Conservation (phyloP, 2,329 filamentous ascomycete genomes). For the Fusarium sp. region DNA sequence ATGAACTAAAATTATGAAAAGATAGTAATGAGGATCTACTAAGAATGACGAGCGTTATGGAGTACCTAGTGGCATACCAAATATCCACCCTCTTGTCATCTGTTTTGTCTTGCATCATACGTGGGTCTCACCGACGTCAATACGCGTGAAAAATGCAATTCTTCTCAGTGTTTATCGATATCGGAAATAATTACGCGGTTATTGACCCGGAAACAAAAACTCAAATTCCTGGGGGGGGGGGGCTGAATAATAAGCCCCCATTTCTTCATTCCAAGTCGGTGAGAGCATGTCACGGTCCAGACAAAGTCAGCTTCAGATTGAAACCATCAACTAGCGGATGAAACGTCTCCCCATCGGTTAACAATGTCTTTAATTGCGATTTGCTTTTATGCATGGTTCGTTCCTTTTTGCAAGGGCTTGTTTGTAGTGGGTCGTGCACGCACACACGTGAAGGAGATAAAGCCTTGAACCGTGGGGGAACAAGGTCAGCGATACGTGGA, state of each 20-base stretch:
- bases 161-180: neutral
- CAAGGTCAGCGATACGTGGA: neutral
- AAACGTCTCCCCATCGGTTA: neutral
- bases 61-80: neutral
- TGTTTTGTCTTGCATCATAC: neutral
- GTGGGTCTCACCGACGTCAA: neutral
- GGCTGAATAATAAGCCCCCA: neutral
- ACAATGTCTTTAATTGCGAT: slow-evolving; percentile 5
- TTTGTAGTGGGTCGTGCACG: neutral
- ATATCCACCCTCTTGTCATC: neutral
- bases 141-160: neutral
- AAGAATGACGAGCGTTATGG: neutral
- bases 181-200: neutral
- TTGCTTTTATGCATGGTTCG: slow-evolving; percentile 4
- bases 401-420: neutral
- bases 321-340: neutral
- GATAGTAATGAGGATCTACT: neutral
- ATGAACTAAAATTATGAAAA: neutral
- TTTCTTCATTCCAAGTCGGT: neutral
- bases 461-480: neutral
- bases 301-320: neutral
- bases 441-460: neutral
- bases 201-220: neutral
- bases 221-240: neutral
- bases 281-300: neutral